Base-by-base conservation (phyloP, 345 rosid species). In the Cardamine chenopodiifolia region DNA sequence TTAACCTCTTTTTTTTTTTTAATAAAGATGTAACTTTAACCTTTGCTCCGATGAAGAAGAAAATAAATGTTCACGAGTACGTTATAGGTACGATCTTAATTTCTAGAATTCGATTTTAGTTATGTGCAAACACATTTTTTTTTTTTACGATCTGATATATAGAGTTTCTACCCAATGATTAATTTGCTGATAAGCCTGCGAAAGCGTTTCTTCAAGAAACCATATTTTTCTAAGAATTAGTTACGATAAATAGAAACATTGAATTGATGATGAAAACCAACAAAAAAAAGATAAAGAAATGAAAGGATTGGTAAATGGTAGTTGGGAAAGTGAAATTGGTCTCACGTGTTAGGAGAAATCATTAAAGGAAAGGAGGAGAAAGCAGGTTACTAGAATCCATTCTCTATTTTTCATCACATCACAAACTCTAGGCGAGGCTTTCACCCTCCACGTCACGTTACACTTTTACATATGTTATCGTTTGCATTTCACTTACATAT, bases 321-420 rank as follows among this genome's bases (percentile, higher is more conserved):
- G 74, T 61, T 75, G 55, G 19, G 29, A 68, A 60, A 50, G 62
- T 68, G 22, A 68, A 67, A 68, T 19, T 6, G 60, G n/a, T n/a
- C n/a, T 74, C 50, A 42, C 60, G 14, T 74, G 66, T 25, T 47
- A 66, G 34, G 53, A 17, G 13, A 58, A 66, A 66, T 34, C 78
- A 66, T 57, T 58, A 25, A 74, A 47, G 50, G 18, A 28, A 28
- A 35, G 53, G 47, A 32, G 47, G 8, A 45, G 59, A 66, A 74
- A 57, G 32, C 72, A 66, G 78, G 72, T 74, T n/a, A 57, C 6
- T 31, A 14, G 49, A 35, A 34, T 18, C 72, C 37, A 56, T 49
- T 65, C 71, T 65, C 18, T 29, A 52, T 42, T 40, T 29, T 40
- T 7, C 77, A 22, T 73, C 25, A 28, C 47, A 55, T 44, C 56